Base-by-base conservation (phyloP, 352 stramenopile species). In the Sclerospora graminicola region DNA sequence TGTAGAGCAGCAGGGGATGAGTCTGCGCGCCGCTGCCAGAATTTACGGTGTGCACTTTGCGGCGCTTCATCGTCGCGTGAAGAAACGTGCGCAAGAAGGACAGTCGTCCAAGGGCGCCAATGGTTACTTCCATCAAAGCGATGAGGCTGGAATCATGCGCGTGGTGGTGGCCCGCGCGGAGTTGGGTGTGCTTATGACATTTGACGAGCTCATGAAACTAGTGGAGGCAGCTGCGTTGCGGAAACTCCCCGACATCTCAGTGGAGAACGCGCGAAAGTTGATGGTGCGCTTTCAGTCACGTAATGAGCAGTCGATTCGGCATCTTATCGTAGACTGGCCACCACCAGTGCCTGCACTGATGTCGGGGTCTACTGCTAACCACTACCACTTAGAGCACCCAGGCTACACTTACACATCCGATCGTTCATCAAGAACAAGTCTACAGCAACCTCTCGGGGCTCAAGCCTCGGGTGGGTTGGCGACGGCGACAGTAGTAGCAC, bases 161-260 rank as follows among this genome's bases (percentile, higher is more conserved):
- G 67, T 84, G 8, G 58, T 84, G 0, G 51, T 74, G 9, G 69
- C 69, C 36, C 68, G 59, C 16, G 69, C 69, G 2, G 67, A 84
- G 36, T 23, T 84, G 27, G 72, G 72, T n/a, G 69, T 84, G 23
- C 37, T 79, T 18, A 82, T 84, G 72, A 75, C 61, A n/a, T 82
- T 79, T 38, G 67, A 73, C 3, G 72, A 84, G 45, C 43, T 84
- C 24, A 72, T 78, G 50, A 51, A 66, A 15, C 56, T 84, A 13
- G 55, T 84, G 16, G 64, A 80, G 37, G 63, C 69, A 6, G 45
- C 65, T 0, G 69, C 69, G 15, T 41, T 82, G 18, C 65, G 65
- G 8, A 85, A 85, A 21, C 37, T 85, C 9, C 73, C 73, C 0
- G 65, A 82, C 20, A 50, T 85, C 8, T 78, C 73, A 2, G 59